These are phyloP conservation scores for Camelina neglecta DNA, from an alignment of 345 rosid species.

Conservation along the genomic window DNA sequence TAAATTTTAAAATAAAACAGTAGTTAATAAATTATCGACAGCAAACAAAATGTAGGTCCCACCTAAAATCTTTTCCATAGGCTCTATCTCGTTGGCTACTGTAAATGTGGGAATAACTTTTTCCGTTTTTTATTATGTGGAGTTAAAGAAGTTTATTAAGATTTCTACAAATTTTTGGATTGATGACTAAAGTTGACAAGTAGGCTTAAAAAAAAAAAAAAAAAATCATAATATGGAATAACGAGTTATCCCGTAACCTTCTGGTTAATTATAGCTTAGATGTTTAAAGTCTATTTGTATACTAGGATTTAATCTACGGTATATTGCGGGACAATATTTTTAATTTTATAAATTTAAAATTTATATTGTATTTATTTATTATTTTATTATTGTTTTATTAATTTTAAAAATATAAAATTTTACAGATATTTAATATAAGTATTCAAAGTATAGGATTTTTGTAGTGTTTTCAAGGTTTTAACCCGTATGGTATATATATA, in stretches of 20 bases:
- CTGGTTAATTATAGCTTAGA: not conserved
- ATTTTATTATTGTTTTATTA: too few relatives aligned
- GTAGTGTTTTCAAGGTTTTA: too few relatives aligned
- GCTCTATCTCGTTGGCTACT: slow-evolving; percentile 24
- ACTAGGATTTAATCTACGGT: too few relatives aligned
- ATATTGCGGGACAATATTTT: too few relatives aligned
- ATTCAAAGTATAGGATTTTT: too few relatives aligned
- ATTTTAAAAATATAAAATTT: too few relatives aligned
- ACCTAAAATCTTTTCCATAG: slow-evolving; percentile 11
- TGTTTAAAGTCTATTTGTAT: not conserved
- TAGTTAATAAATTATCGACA: slow-evolving; percentile 36
- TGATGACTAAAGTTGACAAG: not conserved
- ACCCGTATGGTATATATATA: too few relatives aligned
- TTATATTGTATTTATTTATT: too few relatives aligned
- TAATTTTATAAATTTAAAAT: too few relatives aligned
- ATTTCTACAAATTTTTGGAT: not conserved
- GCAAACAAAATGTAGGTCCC: slow-evolving; percentile 37
- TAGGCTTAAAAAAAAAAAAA: too few relatives aligned
- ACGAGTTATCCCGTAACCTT: not conserved
- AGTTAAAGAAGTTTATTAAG: not conserved
- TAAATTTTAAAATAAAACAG: slow-evolving; percentile 20
- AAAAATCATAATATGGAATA: too few relatives aligned
- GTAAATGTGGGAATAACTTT: not conserved
- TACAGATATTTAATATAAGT: too few relatives aligned
- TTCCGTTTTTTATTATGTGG: not conserved